A percentile compares a stretch with the other conserved stretches of the same genome.
These are phyloP conservation scores for Oxytropis ochrocephala DNA, from an alignment of 306 rosid species.

Conservation along the genomic window DNA sequence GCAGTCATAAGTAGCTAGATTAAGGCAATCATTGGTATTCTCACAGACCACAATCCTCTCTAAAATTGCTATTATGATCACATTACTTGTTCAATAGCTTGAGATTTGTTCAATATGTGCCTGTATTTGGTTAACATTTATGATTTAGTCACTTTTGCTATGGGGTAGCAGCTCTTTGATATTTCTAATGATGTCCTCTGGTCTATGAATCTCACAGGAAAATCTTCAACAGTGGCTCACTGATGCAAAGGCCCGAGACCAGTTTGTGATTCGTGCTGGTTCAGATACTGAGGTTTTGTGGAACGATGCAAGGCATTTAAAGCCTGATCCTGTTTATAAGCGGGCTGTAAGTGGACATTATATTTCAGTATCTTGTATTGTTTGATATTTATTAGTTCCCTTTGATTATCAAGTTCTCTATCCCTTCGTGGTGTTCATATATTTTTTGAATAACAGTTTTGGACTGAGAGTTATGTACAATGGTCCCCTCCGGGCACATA, in stretches of 20 bases:
- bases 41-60: background rate
- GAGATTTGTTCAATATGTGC: background rate
- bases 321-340: conserved; percentile 81
- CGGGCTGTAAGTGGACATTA: conserved; percentile 52
- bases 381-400: background rate
- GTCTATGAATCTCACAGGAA: conserved; percentile 39
- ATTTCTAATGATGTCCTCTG: background rate
- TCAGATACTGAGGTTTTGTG: conserved; percentile 83
- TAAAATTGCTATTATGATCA: background rate
- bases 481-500: conserved; percentile 86
- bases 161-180: background rate
- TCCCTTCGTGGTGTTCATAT: no score
- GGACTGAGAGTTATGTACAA: conserved; percentile 84
- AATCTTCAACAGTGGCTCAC: conserved; percentile 91
- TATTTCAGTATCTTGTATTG: background rate
- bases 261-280: conserved; percentile 86
- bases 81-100: background rate
- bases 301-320: conserved; percentile 81
- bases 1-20: background rate
- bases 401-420: background rate
- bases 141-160: background rate
- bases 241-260: conserved; percentile 88
- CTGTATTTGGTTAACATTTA: background rate
- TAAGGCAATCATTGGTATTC: background rate
- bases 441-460: conserved; percentile 12